A percentile compares a stretch with the other conserved stretches of the same genome.
Evolutionary conservation across 805 yeast species (phyloP).

Genomic region (Naumovozyma dairenensis): DNA sequence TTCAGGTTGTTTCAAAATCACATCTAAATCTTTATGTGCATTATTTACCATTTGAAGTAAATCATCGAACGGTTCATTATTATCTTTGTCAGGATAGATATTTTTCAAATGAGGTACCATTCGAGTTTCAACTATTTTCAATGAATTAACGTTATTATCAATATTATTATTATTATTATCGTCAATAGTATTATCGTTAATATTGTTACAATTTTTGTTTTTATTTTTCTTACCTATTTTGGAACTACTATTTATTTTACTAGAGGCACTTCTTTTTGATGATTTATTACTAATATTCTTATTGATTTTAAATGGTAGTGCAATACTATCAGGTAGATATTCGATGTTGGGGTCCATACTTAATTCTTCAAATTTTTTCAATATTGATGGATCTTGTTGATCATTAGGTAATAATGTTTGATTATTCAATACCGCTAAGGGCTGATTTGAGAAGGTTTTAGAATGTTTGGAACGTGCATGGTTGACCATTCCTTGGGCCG

Average conservation of each 20-base stretch:
- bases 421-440: conserved; percentile 59
- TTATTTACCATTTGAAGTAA: conserved; percentile 23
- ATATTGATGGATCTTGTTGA: conserved; percentile 19
- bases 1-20: conserved; percentile 11
- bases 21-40: conserved; percentile 22
- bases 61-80: too few relatives aligned
- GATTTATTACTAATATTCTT: not conserved
- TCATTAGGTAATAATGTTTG: conserved; percentile 40
- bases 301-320: conserved; percentile 13
- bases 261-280: conserved; percentile 1
- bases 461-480: conserved; percentile 68
- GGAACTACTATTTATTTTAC: too few relatives aligned
- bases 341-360: conserved; percentile 19
- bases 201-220: not conserved
- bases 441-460: conserved; percentile 62
- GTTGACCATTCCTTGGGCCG: conserved; percentile 73
- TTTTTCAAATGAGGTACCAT: conserved; percentile 14
- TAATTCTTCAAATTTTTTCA: conserved; percentile 21
- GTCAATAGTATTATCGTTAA: conserved; percentile 1
- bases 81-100: conserved; percentile 20
- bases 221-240: conserved; percentile 1
- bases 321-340: conserved; percentile 23
- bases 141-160: not conserved
- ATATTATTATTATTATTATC: not conserved
- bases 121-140: not conserved